These are phyloP conservation scores for Rhododendron ferrugineum DNA, from an alignment of 148 eudicot species.

Conservation along the genomic window DNA sequence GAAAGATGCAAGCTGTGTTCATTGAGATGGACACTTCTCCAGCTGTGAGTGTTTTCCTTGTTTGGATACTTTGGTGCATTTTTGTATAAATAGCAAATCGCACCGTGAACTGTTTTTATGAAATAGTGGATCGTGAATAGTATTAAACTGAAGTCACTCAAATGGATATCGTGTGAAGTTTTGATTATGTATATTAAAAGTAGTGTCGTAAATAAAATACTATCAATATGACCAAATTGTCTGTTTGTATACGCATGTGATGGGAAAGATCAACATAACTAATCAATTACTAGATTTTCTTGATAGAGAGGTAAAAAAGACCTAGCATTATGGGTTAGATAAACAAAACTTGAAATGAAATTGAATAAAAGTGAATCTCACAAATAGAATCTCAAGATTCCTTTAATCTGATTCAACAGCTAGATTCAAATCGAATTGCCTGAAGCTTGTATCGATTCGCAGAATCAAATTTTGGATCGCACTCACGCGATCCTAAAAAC, in stretches of 20 bases:
- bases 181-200: not conserved
- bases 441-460: not conserved
- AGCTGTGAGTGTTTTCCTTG: constrained; percentile 34
- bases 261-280: not conserved
- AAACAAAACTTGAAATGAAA: not conserved
- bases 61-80: not conserved
- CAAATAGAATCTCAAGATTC: not conserved
- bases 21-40: constrained; percentile 52
- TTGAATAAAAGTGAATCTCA: not conserved
- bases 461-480: not conserved
- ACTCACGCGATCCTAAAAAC: not conserved
- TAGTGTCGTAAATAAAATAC: not conserved
- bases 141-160: not conserved
- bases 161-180: not conserved
- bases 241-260: not conserved
- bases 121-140: not conserved
- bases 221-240: not conserved
- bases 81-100: not conserved
- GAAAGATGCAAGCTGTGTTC: constrained; percentile 65
- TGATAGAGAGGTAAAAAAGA: not conserved
- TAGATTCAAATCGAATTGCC: not conserved
- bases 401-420: not conserved
- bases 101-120: not conserved
- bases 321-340: not conserved
- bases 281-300: not conserved